A percentile compares a stretch with the other conserved stretches of the same genome.
phyloP scores from a whole-genome alignment of 805 yeast species.

The Torulaspora quercuum region DNA sequence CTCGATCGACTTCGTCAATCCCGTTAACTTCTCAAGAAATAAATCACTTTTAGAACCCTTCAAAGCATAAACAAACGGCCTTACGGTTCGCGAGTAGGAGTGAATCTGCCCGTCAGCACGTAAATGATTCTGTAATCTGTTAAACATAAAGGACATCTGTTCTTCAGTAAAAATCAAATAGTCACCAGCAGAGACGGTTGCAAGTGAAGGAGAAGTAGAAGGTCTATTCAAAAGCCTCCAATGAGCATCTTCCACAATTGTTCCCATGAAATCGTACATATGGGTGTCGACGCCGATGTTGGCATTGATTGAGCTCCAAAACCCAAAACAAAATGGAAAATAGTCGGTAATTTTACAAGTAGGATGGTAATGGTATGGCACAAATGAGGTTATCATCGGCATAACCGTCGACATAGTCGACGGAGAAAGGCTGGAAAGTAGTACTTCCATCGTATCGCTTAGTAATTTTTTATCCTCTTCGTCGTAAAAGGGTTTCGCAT shows the following conservation, averaged over 20 bases:
- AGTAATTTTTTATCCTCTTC: conserved; percentile 38
- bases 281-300: conserved; percentile 57
- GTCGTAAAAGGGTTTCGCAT: conserved; percentile 54
- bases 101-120: conserved; percentile 38
- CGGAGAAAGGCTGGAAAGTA: conserved; percentile 52
- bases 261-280: conserved; percentile 61
- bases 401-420: conserved; percentile 51
- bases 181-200: conserved; percentile 31
- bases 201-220: conserved; percentile 1
- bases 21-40: conserved; percentile 49
- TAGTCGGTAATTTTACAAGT: conserved; percentile 49
- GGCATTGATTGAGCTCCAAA: conserved; percentile 60
- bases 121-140: conserved; percentile 46
- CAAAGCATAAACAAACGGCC: conserved; percentile 52
- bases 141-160: conserved; percentile 60
- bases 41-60: conserved; percentile 46
- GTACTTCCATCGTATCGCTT: conserved; percentile 48
- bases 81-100: conserved; percentile 49
- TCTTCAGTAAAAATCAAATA: conserved; percentile 62
- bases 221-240: conserved; percentile 22
- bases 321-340: conserved; percentile 62
- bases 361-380: conserved; percentile 45
- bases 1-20: conserved; percentile 63
- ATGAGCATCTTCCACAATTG: conserved; percentile 51
- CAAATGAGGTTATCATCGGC: conserved; percentile 49